phyloP scores from a whole-genome alignment of 75 land plant species.

The Picea glauca region DNA sequence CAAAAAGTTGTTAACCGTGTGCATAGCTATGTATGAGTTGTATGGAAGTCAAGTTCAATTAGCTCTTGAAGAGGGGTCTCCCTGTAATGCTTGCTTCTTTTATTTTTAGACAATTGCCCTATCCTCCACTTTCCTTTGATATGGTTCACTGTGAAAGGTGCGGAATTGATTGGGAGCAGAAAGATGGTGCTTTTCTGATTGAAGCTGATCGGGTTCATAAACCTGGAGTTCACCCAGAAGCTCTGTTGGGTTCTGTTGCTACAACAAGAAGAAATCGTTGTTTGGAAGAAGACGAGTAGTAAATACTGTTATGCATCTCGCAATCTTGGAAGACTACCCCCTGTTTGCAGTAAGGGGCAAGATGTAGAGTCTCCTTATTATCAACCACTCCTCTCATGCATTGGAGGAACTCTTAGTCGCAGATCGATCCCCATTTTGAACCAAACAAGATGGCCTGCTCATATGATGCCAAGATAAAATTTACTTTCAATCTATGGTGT shows the following conservation, averaged over 20 bases:
- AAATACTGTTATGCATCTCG: conserved; percentile 33
- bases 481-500: too few species aligned
- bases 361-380: conserved; percentile 1
- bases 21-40: too few species aligned
- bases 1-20: too few species aligned
- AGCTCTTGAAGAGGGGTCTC: conserved; percentile 30
- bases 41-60: too few species aligned
- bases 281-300: conserved; percentile 70
- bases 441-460: too few species aligned
- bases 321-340: conserved; percentile 10
- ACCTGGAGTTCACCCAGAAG: conserved; percentile 59
- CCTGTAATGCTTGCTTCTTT: conserved; percentile 79
- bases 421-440: too few species aligned
- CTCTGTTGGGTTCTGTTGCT: conserved; percentile 59
- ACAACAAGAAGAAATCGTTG: conserved; percentile 49
- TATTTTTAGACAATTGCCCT: conserved; percentile 59
- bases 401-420: too few species aligned
- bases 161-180: conserved; percentile 53
- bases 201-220: conserved; percentile 49
- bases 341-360: conserved; percentile 49
- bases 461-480: too few species aligned
- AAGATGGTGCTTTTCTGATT: conserved; percentile 20
- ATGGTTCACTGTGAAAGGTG: conserved; percentile 10
- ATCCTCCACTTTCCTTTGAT: background rate
- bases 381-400: too few species aligned